A percentile compares a stretch with the other conserved stretches of the same genome.
phyloP scores from a whole-genome alignment of 495 filamentous ascomycete species.

The Recurvomyces mirabilis region DNA sequence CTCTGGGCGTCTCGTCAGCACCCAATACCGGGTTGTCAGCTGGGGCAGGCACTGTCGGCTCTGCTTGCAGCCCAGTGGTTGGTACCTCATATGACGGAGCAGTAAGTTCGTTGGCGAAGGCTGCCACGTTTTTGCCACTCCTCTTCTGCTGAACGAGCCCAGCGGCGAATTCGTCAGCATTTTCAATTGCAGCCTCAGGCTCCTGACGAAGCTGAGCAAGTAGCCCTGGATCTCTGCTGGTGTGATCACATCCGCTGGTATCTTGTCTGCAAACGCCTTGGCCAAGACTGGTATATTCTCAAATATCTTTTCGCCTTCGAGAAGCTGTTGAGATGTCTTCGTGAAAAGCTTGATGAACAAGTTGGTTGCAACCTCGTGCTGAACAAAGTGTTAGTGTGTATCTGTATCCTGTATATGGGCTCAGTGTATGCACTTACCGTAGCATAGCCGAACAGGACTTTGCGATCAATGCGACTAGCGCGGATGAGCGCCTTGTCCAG shows the following conservation, averaged over 20 bases:
- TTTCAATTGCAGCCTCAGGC: not conserved
- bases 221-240: constrained; percentile 60
- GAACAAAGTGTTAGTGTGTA: too few relatives aligned
- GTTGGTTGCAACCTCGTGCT: constrained; percentile 32
- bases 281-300: constrained; percentile 34
- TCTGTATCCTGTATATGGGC: too few relatives aligned
- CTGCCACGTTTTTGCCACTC: not conserved
- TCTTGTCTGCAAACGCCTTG: constrained; percentile 37
- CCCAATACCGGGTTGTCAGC: too few relatives aligned
- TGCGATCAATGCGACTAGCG: constrained; percentile 22
- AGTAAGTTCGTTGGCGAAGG: too few relatives aligned
- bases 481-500: constrained; percentile 23
- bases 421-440: too few relatives aligned
- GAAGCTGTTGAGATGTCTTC: constrained; percentile 35
- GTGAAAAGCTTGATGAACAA: constrained; percentile 44
- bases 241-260: constrained; percentile 48
- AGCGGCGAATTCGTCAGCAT: not conserved
- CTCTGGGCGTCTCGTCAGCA: too few relatives aligned
- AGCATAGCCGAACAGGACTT: constrained; percentile 32
- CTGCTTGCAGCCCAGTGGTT: too few relatives aligned
- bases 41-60: too few relatives aligned
- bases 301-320: constrained; percentile 1
- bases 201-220: constrained; percentile 23
- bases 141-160: not conserved
- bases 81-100: too few relatives aligned